Evolutionary conservation across 805 yeast genomes (phyloP).

Genomic region (Isabelozyma pseudorhagii): DNA sequence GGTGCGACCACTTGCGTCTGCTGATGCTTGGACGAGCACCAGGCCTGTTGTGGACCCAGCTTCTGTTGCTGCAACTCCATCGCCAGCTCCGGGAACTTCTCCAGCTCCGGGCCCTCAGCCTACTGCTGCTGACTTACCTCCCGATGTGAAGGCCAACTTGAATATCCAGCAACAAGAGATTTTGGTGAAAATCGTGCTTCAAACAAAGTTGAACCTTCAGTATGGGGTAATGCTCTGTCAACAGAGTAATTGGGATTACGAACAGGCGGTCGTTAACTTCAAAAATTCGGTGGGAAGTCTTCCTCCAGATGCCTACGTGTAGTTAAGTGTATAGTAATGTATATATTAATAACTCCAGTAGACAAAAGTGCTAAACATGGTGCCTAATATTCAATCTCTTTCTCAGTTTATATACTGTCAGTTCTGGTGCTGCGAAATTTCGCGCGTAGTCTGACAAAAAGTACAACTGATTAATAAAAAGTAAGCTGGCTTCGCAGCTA

Average conservation of each 20-base stretch:
- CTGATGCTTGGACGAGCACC: conserved; percentile 50
- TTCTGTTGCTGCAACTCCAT: conserved; percentile 8
- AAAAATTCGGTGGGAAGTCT: conserved; percentile 56
- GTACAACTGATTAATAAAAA: neutral
- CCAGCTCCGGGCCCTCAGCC: conserved; percentile 14
- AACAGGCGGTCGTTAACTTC: conserved; percentile 66
- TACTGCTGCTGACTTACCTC: conserved; percentile 46
- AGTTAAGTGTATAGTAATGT: neutral
- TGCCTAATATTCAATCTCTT: no score
- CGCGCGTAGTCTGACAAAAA: neutral
- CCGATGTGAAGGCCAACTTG: conserved; percentile 51
- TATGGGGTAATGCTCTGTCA: conserved; percentile 81
- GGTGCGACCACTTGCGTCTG: conserved; percentile 57
- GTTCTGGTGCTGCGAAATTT: no score
- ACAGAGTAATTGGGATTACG: conserved; percentile 83
- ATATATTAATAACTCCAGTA: neutral
- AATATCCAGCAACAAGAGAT: conserved; percentile 59
- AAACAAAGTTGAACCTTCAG: conserved; percentile 75
- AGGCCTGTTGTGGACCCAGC: conserved; percentile 2
- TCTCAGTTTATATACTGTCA: no score
- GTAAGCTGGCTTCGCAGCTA: neutral
- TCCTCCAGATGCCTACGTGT: conserved; percentile 37
- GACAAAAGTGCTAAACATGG: no score
- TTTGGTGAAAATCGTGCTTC: conserved; percentile 59
- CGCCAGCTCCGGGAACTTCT: conserved; percentile 10